These are phyloP conservation scores for Thraustochytrium striatum DNA, from an alignment of 352 stramenopile species.

Conservation along the genomic window DNA sequence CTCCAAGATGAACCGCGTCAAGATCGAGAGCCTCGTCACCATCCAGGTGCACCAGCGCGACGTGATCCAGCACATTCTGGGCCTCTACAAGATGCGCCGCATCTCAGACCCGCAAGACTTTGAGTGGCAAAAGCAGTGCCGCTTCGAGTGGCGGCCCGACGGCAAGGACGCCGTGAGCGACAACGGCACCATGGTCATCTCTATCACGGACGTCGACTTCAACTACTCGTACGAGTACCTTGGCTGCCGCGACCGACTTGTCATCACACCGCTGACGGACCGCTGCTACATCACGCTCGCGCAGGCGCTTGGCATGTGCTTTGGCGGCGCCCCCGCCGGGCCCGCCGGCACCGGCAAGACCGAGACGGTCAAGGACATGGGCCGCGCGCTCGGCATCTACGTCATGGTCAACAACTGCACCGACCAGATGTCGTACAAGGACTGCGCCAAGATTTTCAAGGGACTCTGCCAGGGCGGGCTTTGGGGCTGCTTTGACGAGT, in stretches of 20 bases:
- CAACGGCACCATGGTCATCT: constrained; percentile 90
- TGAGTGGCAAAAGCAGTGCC: constrained; percentile 97
- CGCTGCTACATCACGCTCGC: constrained; percentile 89
- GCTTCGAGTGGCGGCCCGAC: constrained; percentile 94
- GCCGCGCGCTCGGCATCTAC: constrained; percentile 77
- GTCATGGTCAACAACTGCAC: constrained; percentile 90
- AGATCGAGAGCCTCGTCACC: constrained; percentile 87
- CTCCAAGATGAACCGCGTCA: constrained; percentile 80
- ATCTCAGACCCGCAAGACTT: constrained; percentile 96
- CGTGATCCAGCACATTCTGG: constrained; percentile 87
- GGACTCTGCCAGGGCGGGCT: constrained; percentile 85
- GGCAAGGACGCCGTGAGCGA: constrained; percentile 86
- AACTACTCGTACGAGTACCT: constrained; percentile 95
- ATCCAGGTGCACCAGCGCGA: constrained; percentile 95
- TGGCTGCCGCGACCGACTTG: constrained; percentile 81
- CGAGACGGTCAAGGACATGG: constrained; percentile 87
- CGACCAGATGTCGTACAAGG: constrained; percentile 87
- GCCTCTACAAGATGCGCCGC: constrained; percentile 79
- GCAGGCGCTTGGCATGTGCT: constrained; percentile 82
- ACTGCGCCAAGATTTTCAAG: constrained; percentile 88
- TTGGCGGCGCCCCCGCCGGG: constrained; percentile 86
- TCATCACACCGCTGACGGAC: constrained; percentile 88
- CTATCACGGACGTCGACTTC: constrained; percentile 96
- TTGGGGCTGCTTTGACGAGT: constrained; percentile 93
- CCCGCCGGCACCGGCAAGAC: constrained; percentile 89